Base-by-base conservation (phyloP, 148 eudicot species). In the Spergularia marina region DNA sequence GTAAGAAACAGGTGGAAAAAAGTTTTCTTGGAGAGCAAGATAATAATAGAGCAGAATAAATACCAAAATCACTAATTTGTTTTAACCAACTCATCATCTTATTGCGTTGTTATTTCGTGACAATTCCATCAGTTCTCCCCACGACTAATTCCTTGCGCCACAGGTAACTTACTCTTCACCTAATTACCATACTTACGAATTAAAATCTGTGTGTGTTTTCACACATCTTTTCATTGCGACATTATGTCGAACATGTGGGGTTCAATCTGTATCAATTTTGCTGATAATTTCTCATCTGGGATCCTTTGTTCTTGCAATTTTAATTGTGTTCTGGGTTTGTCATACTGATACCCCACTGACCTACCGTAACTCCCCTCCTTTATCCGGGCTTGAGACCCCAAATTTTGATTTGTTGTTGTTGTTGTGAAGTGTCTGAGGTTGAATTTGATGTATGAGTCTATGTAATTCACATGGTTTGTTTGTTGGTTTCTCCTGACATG, bases 1-100 rank as follows among this genome's bases (percentile, higher is more conserved):
- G 1, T 0, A 44, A 1, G 0, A 44, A 44, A 0, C 49, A 39
- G 68, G 18, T 30, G 68, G 17, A 0, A 34, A 34, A n/a, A 56
- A 61, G 65, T 23, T 78, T 78, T 78, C 77, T 73, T 78, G 81
- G n/a, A 25, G 68, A 66, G 20, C 77, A 78, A 78, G 81, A 66
- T 36, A 77, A 8, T 73, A 57, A 20, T 36, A 73, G 62, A 66
- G 53, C 66, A 17, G 13, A 39, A 20, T 71, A 70, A 55, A 57
- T 61, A 16, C 39, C 74, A 25, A 59, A 68, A 44, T 7, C 0
- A 11, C 65, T 7, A 3, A 12, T 7, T 39, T 41, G 11, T 16
- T 21, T 14, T 9, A 9, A 18, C 55, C 20, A 60, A 12, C 7
- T 2, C 34, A 16, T 7, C 54, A 13, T 36, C 21, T 10, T 16